A percentile compares a stretch with the other conserved stretches of the same genome.
Evolutionary conservation across 2,329 filamentous ascomycete genomes (phyloP).

Genomic region (Colletotrichum coccodes): DNA sequence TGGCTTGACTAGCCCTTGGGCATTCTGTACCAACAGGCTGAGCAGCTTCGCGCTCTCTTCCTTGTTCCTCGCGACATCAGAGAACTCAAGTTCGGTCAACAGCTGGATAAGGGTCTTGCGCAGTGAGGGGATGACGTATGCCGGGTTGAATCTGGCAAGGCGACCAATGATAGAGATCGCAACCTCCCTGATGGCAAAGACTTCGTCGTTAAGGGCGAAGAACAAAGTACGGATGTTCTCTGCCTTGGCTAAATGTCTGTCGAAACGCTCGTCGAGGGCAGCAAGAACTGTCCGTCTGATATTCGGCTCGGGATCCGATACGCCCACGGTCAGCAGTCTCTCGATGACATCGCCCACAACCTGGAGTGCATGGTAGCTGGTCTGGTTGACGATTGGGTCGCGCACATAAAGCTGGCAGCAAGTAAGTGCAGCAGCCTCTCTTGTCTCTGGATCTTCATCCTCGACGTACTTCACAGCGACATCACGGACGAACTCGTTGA

Average conservation of each 20-base stretch:
- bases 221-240: slow-evolving; percentile 97
- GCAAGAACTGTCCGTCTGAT: slow-evolving; percentile 90
- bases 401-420: slow-evolving; percentile 98
- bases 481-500: slow-evolving; percentile 98
- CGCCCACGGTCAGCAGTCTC: slow-evolving; percentile 92
- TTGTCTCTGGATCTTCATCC: slow-evolving; percentile 91
- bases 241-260: slow-evolving; percentile 94
- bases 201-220: slow-evolving; percentile 93
- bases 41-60: slow-evolving; percentile 96
- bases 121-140: slow-evolving; percentile 95
- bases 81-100: slow-evolving; percentile 95
- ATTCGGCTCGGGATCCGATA: slow-evolving; percentile 89
- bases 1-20: slow-evolving; percentile 91
- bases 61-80: slow-evolving; percentile 92
- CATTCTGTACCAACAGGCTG: slow-evolving; percentile 91
- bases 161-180: slow-evolving; percentile 97
- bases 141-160: slow-evolving; percentile 89
- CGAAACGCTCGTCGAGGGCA: slow-evolving; percentile 92
- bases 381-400: slow-evolving; percentile 98
- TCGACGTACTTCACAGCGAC: slow-evolving; percentile 99
- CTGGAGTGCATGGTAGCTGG: slow-evolving; percentile 94
- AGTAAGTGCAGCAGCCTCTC: slow-evolving; percentile 93
- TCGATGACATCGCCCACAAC: slow-evolving; percentile 98
- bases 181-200: slow-evolving; percentile 91
- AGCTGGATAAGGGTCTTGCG: slow-evolving; percentile 96